Percentiles rank a stretch among this genome's conserved stretches.
These are phyloP conservation scores for Alternaria incomplexa DNA, from an alignment of 2,329 filamentous ascomycete species.

Conservation along the genomic window DNA sequence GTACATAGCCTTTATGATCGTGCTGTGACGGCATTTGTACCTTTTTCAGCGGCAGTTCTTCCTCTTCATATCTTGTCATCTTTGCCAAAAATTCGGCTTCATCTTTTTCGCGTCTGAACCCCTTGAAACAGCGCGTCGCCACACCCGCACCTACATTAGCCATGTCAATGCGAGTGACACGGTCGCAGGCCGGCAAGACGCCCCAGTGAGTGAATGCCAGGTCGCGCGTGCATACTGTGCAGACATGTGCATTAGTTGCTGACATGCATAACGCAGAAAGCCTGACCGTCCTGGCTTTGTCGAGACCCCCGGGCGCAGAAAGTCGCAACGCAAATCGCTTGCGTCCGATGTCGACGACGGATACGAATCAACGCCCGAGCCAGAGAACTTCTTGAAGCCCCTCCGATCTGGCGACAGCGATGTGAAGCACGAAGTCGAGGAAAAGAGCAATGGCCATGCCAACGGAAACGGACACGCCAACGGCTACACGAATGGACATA, in stretches of 20 bases:
- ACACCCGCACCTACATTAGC: slow-evolving; percentile 16
- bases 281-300: slow-evolving; percentile 54
- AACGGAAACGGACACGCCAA: slow-evolving; percentile 41
- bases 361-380: slow-evolving; percentile 46
- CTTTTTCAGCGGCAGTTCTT: background rate
- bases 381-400: slow-evolving; percentile 30
- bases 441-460: slow-evolving; percentile 34
- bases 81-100: background rate
- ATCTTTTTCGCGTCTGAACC: slow-evolving; percentile 2
- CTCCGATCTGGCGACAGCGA: slow-evolving; percentile 1
- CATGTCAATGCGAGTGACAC: slow-evolving; percentile 52
- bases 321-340: slow-evolving; percentile 52
- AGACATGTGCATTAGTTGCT: slow-evolving; percentile 16
- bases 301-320: slow-evolving; percentile 55
- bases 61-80: background rate
- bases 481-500: slow-evolving; percentile 27
- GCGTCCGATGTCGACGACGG: slow-evolving; percentile 27
- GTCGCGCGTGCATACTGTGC: background rate
- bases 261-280: slow-evolving; percentile 42
- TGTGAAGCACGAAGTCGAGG: slow-evolving; percentile 29
- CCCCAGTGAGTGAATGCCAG: slow-evolving; percentile 48
- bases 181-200: slow-evolving; percentile 57
- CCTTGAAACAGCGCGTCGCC: slow-evolving; percentile 23
- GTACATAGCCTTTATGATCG: slow-evolving; percentile 8
- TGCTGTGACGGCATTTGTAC: slow-evolving; percentile 12